These are phyloP conservation scores for Tetrahymena malaccensis DNA, from an alignment of 73 alveolate species.

Conservation along the genomic window DNA sequence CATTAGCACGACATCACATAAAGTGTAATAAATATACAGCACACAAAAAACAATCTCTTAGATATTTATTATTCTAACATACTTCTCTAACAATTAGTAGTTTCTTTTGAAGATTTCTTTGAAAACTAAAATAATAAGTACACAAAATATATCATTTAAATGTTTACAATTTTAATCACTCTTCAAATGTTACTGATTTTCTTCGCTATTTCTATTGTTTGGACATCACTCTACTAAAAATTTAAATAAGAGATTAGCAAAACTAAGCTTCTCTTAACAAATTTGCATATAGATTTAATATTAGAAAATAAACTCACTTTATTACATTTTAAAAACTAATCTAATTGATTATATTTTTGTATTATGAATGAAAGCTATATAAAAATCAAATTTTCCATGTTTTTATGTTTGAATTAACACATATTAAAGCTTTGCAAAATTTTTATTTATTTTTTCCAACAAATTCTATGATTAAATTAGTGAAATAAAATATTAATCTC, in stretches of 20 bases:
- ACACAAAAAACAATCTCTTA: neutral
- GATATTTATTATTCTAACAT: neutral
- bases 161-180: neutral
- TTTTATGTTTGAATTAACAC: no score
- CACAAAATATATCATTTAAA: neutral
- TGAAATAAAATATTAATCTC: no score
- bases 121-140: neutral
- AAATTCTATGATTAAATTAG: no score
- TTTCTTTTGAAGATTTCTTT: neutral
- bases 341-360: no score
- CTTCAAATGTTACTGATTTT: neutral
- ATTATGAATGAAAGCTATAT: no score
- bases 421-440: no score
- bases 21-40: no score
- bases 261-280: neutral
- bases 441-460: no score
- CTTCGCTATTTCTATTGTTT: neutral
- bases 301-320: neutral
- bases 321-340: neutral
- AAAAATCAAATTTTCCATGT: no score
- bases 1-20: neutral
- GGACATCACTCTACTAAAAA: neutral
- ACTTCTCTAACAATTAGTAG: neutral
- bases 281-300: neutral
- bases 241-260: neutral